Evolutionary conservation across 441 rosid species (phyloP).

Genomic region (Pelargonium cotyledonis): DNA sequence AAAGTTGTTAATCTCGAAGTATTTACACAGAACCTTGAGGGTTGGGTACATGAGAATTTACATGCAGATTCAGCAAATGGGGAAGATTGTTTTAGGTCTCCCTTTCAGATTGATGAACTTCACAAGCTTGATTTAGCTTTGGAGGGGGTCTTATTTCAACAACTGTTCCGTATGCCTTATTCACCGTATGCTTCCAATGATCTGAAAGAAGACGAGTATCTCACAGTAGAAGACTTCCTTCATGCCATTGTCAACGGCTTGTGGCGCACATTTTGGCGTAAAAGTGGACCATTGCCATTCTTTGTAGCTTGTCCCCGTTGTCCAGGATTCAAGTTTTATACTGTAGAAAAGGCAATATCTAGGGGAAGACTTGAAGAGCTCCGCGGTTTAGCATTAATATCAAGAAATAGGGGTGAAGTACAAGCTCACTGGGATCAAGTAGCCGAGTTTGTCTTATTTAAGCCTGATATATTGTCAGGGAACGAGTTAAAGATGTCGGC

Average conservation of each 20-base stretch:
- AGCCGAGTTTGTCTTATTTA: slow-evolving; percentile 39
- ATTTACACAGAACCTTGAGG: slow-evolving; percentile 36
- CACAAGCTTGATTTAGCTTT: slow-evolving; percentile 54
- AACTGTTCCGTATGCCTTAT: slow-evolving; percentile 56
- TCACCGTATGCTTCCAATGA: slow-evolving; percentile 28
- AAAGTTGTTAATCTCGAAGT: slow-evolving; percentile 33
- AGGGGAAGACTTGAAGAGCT: slow-evolving; percentile 48
- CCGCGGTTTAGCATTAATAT: slow-evolving; percentile 47
- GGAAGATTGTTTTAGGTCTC: slow-evolving; percentile 34
- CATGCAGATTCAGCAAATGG: slow-evolving; percentile 21
- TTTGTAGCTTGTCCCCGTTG: slow-evolving; percentile 37
- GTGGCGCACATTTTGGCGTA: slow-evolving; percentile 66
- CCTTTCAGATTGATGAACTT: slow-evolving; percentile 47
- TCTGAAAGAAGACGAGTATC: slow-evolving; percentile 37
- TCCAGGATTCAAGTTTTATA: slow-evolving; percentile 50
- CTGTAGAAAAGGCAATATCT: slow-evolving; percentile 47
- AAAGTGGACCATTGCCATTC: slow-evolving; percentile 44
- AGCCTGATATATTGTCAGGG: slow-evolving; percentile 37
- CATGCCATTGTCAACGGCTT: slow-evolving; percentile 41
- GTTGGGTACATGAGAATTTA: slow-evolving; percentile 43
- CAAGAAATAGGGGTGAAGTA: slow-evolving; percentile 30
- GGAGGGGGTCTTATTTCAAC: slow-evolving; percentile 59
- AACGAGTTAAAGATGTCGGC: slow-evolving; percentile 42
- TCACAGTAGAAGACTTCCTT: slow-evolving; percentile 54
- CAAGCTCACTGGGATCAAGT: slow-evolving; percentile 52